phyloP scores from a whole-genome alignment of 192 early-diverging fungal genomes.

The Podochytrium sp. region DNA sequence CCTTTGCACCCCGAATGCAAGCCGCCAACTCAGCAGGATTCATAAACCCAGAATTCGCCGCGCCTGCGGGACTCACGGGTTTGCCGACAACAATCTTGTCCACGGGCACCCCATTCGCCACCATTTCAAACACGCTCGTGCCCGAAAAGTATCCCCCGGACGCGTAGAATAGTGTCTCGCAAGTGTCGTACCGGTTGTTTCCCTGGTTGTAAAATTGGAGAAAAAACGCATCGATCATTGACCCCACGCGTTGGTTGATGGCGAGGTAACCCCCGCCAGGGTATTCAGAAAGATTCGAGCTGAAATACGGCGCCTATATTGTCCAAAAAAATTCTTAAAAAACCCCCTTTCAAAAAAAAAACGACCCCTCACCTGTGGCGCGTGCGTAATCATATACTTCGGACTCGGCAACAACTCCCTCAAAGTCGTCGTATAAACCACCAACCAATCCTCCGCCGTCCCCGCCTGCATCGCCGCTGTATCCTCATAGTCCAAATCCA shows the following conservation, averaged over 20 bases:
- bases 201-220: constrained; percentile 49
- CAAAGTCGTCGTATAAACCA: constrained; percentile 32
- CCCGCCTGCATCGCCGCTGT: constrained; percentile 37
- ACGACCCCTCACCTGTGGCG: constrained; percentile 47
- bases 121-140: constrained; percentile 40
- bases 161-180: constrained; percentile 29
- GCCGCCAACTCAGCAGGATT: constrained; percentile 27
- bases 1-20: constrained; percentile 36
- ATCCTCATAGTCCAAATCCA: constrained; percentile 48
- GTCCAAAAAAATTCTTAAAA: too few species aligned
- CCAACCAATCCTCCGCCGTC: constrained; percentile 41
- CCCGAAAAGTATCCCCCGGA: constrained; percentile 34
- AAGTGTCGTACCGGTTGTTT: constrained; percentile 25
- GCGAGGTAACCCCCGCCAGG: constrained; percentile 32
- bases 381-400: constrained; percentile 38
- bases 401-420: constrained; percentile 32
- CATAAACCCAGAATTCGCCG: constrained; percentile 35
- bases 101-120: constrained; percentile 18
- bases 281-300: background rate
- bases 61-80: constrained; percentile 38
- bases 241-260: constrained; percentile 31
- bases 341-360: too few species aligned
- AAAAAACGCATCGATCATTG: constrained; percentile 43
- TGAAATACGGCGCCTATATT: background rate
- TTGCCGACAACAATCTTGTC: constrained; percentile 42